phyloP scores from a whole-genome alignment of 257 asterid genomes.

The Solanum tacnaense region DNA sequence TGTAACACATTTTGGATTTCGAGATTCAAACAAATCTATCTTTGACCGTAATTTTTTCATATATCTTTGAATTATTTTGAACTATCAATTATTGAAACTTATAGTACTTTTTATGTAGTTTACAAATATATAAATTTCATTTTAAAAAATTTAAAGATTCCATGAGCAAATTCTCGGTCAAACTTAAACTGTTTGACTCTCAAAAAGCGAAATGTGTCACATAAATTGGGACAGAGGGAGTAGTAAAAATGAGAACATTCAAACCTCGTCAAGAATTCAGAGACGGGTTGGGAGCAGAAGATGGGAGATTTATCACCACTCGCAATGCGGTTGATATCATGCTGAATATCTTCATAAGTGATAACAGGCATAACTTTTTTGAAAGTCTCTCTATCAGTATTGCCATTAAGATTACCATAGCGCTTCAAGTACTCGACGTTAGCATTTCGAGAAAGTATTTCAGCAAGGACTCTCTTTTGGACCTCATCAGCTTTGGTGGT shows the following conservation, averaged over 20 bases:
- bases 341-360: not conserved
- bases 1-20: no score
- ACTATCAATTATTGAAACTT: no score
- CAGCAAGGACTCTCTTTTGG: slow-evolving; percentile 16
- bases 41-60: no score
- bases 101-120: no score
- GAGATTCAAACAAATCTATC: no score
- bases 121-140: no score
- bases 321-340: slow-evolving; percentile 18
- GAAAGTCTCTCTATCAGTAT: not conserved
- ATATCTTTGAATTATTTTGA: no score
- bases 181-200: no score
- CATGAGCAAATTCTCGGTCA: no score
- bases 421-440: slow-evolving; percentile 16
- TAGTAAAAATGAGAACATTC: not conserved
- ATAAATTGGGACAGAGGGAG: no score
- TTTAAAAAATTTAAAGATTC: no score
- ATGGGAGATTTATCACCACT: slow-evolving; percentile 23
- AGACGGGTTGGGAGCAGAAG: slow-evolving; percentile 18
- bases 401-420: slow-evolving; percentile 15
- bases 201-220: no score
- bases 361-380: not conserved
- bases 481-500: slow-evolving; percentile 16
- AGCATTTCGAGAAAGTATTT: slow-evolving; percentile 17
- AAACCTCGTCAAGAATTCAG: slow-evolving; percentile 26